Base-by-base conservation (phyloP, 345 rosid species). In the Physaria fendleri region DNA sequence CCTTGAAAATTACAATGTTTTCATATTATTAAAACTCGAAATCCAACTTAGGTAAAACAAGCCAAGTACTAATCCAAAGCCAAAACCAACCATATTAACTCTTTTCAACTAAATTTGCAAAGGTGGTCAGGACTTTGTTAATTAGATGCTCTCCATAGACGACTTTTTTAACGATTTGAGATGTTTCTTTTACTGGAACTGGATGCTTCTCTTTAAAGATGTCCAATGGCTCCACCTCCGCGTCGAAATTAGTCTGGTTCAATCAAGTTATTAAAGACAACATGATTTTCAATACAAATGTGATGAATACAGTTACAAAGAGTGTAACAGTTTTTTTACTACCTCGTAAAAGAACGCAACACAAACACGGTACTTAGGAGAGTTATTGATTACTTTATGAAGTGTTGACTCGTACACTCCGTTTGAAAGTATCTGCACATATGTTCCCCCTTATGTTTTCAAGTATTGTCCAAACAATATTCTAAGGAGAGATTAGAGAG, bases 311-410 rank as follows among this genome's bases (percentile, higher is more conserved):
- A 32, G n/a, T n/a, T n/a, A n/a, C n/a, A 30, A 30, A 34, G 21
- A 43, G 25, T 8, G 14, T 8, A 35, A 21, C 20, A 53, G 71
- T 53, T 21, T 3, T 3, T 44, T 11, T 13, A 14, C 4, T 56
- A 85, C 96, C 96, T 88, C 91, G 7, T 77, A 80, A 46, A 88
- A 83, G 46, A 68, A 85, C 12, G 87, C 88, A 5, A 85, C 59
- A 30, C 77, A 80, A 32, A 83, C 81, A 0, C 85, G 74, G 54
- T 78, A 82, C 56, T 30, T 75, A 1, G 77, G 70, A 21, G 80
- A 76, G 46, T 20, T 69, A 64, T 88, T 88, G 60, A 79, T 65
- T 24, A 88, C 81, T 62, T 62, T 81, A 49, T 85, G 91, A 22
- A 85, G 62, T 25, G 91, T 85, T 43, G 91, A 82, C 13, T 88